Evolutionary conservation across 768 basidiomycete genomes (phyloP).

Genomic region (Naganishia friedmannii): DNA sequence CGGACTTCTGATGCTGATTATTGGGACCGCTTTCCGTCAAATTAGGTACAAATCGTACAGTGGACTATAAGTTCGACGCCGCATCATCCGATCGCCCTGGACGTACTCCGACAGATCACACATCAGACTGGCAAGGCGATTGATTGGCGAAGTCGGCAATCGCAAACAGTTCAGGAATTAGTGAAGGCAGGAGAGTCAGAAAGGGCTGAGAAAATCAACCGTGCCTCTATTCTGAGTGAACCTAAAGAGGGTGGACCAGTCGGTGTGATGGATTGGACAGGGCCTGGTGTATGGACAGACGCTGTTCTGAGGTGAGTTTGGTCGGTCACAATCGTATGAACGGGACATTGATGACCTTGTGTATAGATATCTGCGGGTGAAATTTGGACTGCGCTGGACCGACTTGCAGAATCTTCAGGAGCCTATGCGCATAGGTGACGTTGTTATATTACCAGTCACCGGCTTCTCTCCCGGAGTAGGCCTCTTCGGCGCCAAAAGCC

Average conservation of each 20-base stretch:
- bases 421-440: constrained; percentile 50
- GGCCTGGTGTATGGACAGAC: constrained; percentile 53
- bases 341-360: not conserved
- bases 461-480: constrained; percentile 51
- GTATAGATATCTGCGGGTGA: constrained; percentile 46
- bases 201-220: constrained; percentile 33
- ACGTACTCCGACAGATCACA: constrained; percentile 52
- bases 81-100: constrained; percentile 55
- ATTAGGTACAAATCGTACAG: constrained; percentile 55
- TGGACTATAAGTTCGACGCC: constrained; percentile 55
- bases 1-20: not conserved
- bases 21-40: too few species aligned
- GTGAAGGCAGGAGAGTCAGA: constrained; percentile 36
- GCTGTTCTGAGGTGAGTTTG: constrained; percentile 48
- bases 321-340: not conserved
- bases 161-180: constrained; percentile 30
- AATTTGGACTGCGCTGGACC: constrained; percentile 52
- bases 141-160: constrained; percentile 37
- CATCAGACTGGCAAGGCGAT: constrained; percentile 43
- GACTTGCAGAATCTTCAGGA: constrained; percentile 45
- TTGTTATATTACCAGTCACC: constrained; percentile 53
- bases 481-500: constrained; percentile 40
- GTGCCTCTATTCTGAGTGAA: constrained; percentile 39
- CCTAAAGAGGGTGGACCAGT: constrained; percentile 45
- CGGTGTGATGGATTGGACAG: constrained; percentile 56